phyloP scores from a whole-genome alignment of 2,329 filamentous ascomycete species.

The Trichoderma lentiforme region DNA sequence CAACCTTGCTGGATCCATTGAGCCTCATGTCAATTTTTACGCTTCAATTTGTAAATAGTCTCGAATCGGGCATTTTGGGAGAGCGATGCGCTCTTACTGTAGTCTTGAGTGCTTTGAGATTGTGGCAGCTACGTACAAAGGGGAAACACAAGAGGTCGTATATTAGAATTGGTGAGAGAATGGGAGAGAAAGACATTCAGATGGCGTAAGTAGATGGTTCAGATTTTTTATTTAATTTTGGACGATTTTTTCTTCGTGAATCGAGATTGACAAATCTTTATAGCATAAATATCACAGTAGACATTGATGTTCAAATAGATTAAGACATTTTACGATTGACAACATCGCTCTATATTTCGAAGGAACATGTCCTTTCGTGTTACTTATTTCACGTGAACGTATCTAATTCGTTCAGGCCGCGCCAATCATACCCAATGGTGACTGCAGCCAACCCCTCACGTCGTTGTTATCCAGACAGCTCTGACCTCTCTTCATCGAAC shows the following conservation, averaged over 20 bases:
- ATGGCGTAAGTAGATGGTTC: background rate
- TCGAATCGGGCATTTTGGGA: background rate
- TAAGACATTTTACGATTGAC: background rate
- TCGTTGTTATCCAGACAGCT: background rate
- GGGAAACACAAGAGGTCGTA: conserved; percentile 1
- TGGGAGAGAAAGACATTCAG: background rate
- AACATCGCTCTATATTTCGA: background rate
- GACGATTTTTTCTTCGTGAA: background rate
- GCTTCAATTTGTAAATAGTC: background rate
- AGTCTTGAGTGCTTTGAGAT: background rate
- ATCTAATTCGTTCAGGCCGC: background rate
- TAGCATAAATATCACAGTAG: background rate
- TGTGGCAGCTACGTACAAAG: background rate
- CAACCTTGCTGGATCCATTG: background rate
- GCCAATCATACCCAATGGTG: background rate
- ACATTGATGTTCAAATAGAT: background rate
- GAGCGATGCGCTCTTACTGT: background rate
- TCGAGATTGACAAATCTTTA: background rate
- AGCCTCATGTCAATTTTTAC: background rate
- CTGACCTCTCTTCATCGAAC: background rate
- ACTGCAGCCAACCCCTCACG: background rate
- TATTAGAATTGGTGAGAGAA: background rate
- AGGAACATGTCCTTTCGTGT: background rate
- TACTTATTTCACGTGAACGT: background rate
- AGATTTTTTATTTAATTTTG: background rate